Evolutionary conservation across 331 rosid species (phyloP).

Genomic region (Phaseolus coccineus): DNA sequence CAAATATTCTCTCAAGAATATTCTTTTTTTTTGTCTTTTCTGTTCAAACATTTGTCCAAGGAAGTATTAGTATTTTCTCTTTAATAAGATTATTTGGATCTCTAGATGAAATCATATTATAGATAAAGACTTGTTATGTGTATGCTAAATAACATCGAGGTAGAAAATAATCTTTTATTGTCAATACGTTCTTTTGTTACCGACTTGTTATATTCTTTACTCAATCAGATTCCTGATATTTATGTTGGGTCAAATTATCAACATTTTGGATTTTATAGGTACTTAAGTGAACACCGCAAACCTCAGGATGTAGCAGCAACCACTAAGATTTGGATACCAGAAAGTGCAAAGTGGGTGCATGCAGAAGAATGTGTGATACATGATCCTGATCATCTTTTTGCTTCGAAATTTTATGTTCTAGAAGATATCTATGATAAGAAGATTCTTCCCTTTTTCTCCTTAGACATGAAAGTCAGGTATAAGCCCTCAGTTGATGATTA

Average conservation of each 20-base stretch:
- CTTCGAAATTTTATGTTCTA: too few relatives aligned
- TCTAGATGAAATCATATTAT: too few relatives aligned
- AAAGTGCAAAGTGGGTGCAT: slow-evolving; percentile 53
- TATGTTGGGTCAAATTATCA: too few relatives aligned
- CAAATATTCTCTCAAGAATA: neutral
- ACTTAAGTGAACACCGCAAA: slow-evolving; percentile 54
- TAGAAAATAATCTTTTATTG: too few relatives aligned
- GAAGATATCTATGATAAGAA: neutral
- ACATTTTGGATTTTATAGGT: slow-evolving; percentile 50
- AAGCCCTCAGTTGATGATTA: slow-evolving; percentile 65
- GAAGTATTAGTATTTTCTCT: too few relatives aligned
- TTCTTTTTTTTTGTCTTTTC: neutral
- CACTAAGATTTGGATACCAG: slow-evolving; percentile 62
- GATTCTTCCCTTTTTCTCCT: slow-evolving; percentile 55
- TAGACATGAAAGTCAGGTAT: slow-evolving; percentile 50
- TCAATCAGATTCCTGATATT: too few relatives aligned
- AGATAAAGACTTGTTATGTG: too few relatives aligned
- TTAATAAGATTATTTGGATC: too few relatives aligned
- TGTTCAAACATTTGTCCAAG: too few relatives aligned
- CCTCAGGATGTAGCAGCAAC: slow-evolving; percentile 48
- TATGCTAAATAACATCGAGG: too few relatives aligned
- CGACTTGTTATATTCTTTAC: too few relatives aligned
- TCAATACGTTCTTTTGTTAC: too few relatives aligned
- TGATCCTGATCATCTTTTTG: slow-evolving; percentile 35
- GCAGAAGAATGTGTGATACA: slow-evolving; percentile 58